phyloP scores from a whole-genome alignment of 257 asterid species.

The Misopates orontium region DNA sequence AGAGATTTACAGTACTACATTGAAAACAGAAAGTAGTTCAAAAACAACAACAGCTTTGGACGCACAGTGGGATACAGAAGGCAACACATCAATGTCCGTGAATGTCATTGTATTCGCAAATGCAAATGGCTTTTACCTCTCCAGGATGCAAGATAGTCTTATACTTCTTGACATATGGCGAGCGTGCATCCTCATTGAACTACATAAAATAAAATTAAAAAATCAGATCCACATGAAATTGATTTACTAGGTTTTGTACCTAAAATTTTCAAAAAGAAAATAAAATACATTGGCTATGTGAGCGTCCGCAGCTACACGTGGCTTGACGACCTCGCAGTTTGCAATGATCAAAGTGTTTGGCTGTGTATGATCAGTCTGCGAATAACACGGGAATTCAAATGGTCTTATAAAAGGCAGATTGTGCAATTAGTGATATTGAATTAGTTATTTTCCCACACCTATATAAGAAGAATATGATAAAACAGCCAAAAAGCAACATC shows the following conservation, averaged over 20 bases:
- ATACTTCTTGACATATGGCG: slow-evolving; percentile 93
- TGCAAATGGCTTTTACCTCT: slow-evolving; percentile 59
- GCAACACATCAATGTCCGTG: not conserved
- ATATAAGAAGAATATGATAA: not conserved
- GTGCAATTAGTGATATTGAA: not conserved
- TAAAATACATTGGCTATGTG: slow-evolving; percentile 77
- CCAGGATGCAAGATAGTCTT: slow-evolving; percentile 98
- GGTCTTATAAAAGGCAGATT: not conserved
- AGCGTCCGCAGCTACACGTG: slow-evolving; percentile 86
- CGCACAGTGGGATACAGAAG: not conserved
- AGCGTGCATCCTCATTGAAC: slow-evolving; percentile 97
- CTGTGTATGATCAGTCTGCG: slow-evolving; percentile 88
- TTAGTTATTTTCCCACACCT: slow-evolving; percentile 8
- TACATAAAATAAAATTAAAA: slow-evolving; percentile 32
- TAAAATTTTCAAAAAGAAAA: slow-evolving; percentile 3
- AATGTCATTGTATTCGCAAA: not conserved
- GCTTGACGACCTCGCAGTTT: slow-evolving; percentile 89
- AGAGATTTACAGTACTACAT: not conserved
- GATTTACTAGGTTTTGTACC: not conserved
- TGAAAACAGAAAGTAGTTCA: not conserved
- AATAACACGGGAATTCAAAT: slow-evolving; percentile 16
- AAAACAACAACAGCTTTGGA: not conserved
- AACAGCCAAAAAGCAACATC: slow-evolving; percentile 4
- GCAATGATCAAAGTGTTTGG: slow-evolving; percentile 95
- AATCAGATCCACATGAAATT: slow-evolving; percentile 24